phyloP scores from a whole-genome alignment of 768 basidiomycete species.

The Rhizopogon vinicolor region DNA sequence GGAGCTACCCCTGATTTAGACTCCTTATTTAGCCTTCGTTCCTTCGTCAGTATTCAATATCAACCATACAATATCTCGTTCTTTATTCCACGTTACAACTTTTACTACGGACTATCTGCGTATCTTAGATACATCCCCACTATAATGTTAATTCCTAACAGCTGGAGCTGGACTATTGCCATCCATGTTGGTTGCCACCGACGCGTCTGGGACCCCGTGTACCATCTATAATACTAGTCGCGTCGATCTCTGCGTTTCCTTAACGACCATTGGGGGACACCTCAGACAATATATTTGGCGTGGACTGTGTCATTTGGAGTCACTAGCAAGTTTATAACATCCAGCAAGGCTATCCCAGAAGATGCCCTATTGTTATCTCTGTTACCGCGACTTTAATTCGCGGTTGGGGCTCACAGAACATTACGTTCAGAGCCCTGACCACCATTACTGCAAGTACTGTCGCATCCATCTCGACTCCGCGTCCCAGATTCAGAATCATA shows the following conservation, averaged over 20 bases:
- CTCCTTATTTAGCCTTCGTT: too few species aligned
- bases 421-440: slow-evolving; percentile 43
- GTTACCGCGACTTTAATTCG: slow-evolving; percentile 43
- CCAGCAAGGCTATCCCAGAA: slow-evolving; percentile 4
- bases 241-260: neutral
- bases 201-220: slow-evolving; percentile 28
- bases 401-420: slow-evolving; percentile 40
- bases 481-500: slow-evolving; percentile 36
- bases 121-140: too few species aligned
- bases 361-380: slow-evolving; percentile 35
- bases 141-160: too few species aligned
- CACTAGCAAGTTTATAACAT: neutral
- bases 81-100: neutral
- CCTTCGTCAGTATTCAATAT: neutral
- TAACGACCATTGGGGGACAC: neutral
- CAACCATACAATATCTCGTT: neutral
- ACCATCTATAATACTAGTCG: slow-evolving; percentile 1
- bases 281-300: neutral
- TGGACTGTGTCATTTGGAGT: neutral
- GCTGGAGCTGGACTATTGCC: too few species aligned
- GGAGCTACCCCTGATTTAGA: neutral
- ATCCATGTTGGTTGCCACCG: slow-evolving; percentile 5
- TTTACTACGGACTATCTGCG: neutral
- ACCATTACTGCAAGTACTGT: slow-evolving; percentile 52
- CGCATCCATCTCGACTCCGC: slow-evolving; percentile 34